A percentile compares a stretch with the other conserved stretches of the same genome.
phyloP scores from a whole-genome alignment of 139 green algal genomes.

The Chlamydomonas incerta region DNA sequence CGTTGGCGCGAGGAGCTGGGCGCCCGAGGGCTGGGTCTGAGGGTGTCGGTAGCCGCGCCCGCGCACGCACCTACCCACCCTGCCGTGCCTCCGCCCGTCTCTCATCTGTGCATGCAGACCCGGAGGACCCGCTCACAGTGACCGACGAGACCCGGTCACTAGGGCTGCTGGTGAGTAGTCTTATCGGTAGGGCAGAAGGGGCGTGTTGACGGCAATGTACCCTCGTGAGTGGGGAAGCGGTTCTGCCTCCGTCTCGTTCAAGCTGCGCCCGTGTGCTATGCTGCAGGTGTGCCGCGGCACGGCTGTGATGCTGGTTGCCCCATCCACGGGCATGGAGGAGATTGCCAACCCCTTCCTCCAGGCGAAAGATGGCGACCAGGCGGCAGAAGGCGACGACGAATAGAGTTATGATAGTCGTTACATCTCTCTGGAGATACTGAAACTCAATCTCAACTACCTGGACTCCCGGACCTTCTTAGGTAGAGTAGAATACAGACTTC shows the following conservation, averaged over 20 bases:
- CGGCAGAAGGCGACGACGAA: neutral
- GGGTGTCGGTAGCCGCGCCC: too few species aligned
- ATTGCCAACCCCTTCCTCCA: conserved; percentile 81
- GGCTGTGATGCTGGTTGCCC: conserved; percentile 93
- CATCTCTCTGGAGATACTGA: neutral
- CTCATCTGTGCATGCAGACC: conserved; percentile 80
- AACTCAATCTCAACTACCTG: neutral
- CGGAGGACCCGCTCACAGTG: conserved; percentile 86
- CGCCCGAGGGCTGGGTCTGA: too few species aligned
- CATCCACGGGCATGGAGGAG: conserved; percentile 87
- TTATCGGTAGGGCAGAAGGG: neutral
- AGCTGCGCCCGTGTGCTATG: too few species aligned
- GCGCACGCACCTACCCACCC: too few species aligned
- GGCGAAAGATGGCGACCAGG: conserved; percentile 20
- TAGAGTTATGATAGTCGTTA: neutral
- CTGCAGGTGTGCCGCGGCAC: conserved; percentile 92
- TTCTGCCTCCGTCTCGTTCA: too few species aligned
- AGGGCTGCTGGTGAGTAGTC: neutral
- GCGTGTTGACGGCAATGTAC: too few species aligned
- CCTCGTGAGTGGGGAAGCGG: too few species aligned
- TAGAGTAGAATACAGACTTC: too few species aligned
- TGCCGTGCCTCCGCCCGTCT: too few species aligned
- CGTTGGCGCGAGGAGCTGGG: too few species aligned
- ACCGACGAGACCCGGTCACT: conserved; percentile 82
- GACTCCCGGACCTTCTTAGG: too few species aligned